These are phyloP conservation scores for Gaillardinia entomophila DNA, from an alignment of 805 yeast genomes.

Conservation along the genomic window DNA sequence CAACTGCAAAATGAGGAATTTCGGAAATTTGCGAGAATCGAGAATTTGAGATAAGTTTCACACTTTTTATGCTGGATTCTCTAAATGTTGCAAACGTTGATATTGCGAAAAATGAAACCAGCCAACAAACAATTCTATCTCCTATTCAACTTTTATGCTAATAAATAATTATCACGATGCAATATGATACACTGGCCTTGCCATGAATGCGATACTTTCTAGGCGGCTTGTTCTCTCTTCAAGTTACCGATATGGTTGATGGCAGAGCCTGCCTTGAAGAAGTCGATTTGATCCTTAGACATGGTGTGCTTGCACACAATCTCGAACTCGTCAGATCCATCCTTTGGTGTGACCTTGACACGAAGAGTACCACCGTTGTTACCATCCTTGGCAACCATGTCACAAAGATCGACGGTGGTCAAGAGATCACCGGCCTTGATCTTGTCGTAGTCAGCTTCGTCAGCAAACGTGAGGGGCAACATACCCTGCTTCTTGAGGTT, in stretches of 20 bases:
- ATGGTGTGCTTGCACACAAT: conserved; percentile 87
- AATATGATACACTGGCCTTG: not conserved
- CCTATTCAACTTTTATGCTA: not conserved
- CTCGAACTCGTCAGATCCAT: conserved; percentile 58
- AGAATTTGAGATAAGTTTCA: no score
- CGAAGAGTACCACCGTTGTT: conserved; percentile 79
- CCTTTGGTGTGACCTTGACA: conserved; percentile 65
- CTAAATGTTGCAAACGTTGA: no score
- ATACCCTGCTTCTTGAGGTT: conserved; percentile 97
- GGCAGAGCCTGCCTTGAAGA: conserved; percentile 97
- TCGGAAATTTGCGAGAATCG: no score
- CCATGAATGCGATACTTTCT: no score
- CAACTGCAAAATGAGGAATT: no score
- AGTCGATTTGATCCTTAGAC: conserved; percentile 93
- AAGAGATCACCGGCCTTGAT: conserved; percentile 72
- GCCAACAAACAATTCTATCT: no score
- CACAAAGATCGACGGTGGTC: conserved; percentile 67
- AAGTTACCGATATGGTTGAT: conserved; percentile 80
- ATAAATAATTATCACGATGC: not conserved
- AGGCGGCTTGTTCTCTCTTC: conserved; percentile 15
- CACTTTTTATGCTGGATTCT: no score
- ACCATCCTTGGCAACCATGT: conserved; percentile 76
- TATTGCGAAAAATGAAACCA: not conserved
- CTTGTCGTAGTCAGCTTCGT: conserved; percentile 84
- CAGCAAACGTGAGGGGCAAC: conserved; percentile 88